A percentile compares a stretch with the other conserved stretches of the same genome.
Evolutionary conservation across 1,284 basidiomycete species (phyloP).

Genomic region (Heliocybe sulcata): DNA sequence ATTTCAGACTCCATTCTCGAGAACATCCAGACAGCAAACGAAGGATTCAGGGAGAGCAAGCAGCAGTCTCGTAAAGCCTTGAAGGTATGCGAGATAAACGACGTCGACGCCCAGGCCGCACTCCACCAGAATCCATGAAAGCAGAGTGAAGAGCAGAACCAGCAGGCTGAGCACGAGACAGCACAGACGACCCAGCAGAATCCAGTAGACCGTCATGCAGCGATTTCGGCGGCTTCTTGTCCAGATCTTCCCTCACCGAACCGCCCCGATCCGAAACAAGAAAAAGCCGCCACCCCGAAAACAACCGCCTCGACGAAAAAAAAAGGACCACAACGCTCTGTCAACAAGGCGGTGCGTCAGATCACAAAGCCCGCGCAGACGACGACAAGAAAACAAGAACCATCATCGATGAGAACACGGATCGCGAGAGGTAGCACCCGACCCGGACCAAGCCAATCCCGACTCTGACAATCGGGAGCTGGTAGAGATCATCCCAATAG

Average conservation of each 20-base stretch:
- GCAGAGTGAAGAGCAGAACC: neutral
- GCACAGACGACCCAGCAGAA: no score
- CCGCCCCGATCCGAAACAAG: neutral
- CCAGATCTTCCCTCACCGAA: no score
- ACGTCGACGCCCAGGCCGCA: conserved; percentile 1
- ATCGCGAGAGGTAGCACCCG: conserved; percentile 10
- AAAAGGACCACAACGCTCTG: conserved; percentile 10
- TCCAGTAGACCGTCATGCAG: no score
- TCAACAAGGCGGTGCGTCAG: neutral
- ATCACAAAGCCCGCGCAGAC: neutral
- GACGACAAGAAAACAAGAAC: conserved; percentile 11
- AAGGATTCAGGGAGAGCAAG: neutral
- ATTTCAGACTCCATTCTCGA: neutral
- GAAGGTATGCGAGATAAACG: conserved; percentile 15
- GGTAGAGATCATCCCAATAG: conserved; percentile 8
- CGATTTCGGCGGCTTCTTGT: no score
- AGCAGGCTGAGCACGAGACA: neutral
- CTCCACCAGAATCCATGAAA: conserved; percentile 1
- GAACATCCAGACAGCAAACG: neutral
- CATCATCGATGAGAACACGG: conserved; percentile 15
- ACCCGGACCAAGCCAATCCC: conserved; percentile 6
- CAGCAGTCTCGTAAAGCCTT: conserved; percentile 1
- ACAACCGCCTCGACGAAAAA: neutral
- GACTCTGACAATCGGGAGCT: conserved; percentile 12
- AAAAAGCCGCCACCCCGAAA: neutral